Evolutionary conservation across 345 rosid species (phyloP).

Genomic region (Heritiera littoralis): DNA sequence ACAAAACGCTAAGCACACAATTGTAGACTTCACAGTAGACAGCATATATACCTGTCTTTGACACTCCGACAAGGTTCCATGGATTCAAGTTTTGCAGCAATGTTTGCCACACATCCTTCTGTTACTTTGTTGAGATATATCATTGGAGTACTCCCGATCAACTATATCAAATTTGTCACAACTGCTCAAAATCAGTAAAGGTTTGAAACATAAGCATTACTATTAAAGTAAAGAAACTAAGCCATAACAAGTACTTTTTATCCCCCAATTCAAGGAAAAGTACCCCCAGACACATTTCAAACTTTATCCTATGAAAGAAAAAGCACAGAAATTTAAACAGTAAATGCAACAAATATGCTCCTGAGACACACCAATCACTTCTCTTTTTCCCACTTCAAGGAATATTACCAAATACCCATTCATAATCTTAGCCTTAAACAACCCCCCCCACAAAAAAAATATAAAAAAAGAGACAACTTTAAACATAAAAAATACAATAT

Average conservation of each 20-base stretch:
- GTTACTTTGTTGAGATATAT: conserved; percentile 86
- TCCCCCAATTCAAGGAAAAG: not conserved
- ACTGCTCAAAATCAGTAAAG: conserved; percentile 31
- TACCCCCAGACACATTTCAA: not conserved
- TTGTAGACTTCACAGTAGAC: not conserved
- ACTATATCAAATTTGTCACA: conserved; percentile 51
- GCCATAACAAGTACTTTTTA: not conserved
- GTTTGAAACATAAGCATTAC: conserved; percentile 25
- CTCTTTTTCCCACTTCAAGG: not conserved
- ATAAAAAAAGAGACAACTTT: not conserved
- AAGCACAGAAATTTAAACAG: not conserved
- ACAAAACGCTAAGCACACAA: not conserved
- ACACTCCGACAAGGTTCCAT: conserved; percentile 96
- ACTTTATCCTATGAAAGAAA: not conserved
- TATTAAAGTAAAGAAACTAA: not conserved
- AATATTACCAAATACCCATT: not conserved
- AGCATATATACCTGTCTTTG: conserved; percentile 69
- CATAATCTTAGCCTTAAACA: not conserved
- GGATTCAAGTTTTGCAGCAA: conserved; percentile 97
- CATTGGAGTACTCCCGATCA: conserved; percentile 93
- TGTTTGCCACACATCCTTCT: conserved; percentile 67
- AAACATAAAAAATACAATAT: not conserved
- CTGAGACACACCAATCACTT: not conserved
- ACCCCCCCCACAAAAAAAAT: not conserved
- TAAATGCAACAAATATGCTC: not conserved